phyloP scores from a whole-genome alignment of 2,329 filamentous ascomycete genomes.

The Dactylella cylindrospora region DNA sequence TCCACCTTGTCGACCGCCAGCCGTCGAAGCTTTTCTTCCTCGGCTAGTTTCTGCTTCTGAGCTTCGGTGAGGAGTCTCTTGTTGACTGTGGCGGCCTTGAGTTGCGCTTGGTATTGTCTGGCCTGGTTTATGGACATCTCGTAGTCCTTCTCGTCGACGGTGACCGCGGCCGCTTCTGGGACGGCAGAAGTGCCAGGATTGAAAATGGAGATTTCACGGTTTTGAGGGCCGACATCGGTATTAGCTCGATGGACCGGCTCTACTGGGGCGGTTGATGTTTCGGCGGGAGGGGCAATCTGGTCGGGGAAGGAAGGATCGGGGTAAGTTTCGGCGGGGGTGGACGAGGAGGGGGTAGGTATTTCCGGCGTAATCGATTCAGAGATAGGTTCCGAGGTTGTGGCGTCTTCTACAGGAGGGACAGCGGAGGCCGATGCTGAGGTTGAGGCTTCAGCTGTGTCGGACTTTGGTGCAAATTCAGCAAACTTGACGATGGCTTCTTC shows the following conservation, averaged over 20 bases:
- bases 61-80: slow-evolving; percentile 77
- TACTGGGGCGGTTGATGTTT: slow-evolving; percentile 11
- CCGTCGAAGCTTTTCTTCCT: slow-evolving; percentile 61
- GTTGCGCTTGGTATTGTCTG: slow-evolving; percentile 69
- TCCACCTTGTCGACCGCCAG: slow-evolving; percentile 68
- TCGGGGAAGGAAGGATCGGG: slow-evolving; percentile 31
- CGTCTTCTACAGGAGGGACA: slow-evolving; percentile 48
- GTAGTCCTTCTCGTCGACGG: slow-evolving; percentile 66
- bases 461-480: slow-evolving; percentile 68
- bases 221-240: slow-evolving; percentile 48
- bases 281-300: slow-evolving; percentile 43
- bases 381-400: slow-evolving; percentile 11
- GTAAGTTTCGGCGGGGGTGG: slow-evolving; percentile 27
- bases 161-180: slow-evolving; percentile 66
- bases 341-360: slow-evolving; percentile 6
- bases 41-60: slow-evolving; percentile 69
- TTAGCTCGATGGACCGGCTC: slow-evolving; percentile 42
- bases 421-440: slow-evolving; percentile 33
- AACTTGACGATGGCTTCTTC: slow-evolving; percentile 85
- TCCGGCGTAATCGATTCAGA: slow-evolving; percentile 22
- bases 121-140: slow-evolving; percentile 73
- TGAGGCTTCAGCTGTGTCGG: slow-evolving; percentile 52
- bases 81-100: slow-evolving; percentile 67
- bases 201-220: slow-evolving; percentile 69
- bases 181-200: slow-evolving; percentile 72